Evolutionary conservation across 2,329 filamentous ascomycete species (phyloP), one percentile per base, ranked within the genome.

Genomic region (Colletotrichum magnum): DNA sequence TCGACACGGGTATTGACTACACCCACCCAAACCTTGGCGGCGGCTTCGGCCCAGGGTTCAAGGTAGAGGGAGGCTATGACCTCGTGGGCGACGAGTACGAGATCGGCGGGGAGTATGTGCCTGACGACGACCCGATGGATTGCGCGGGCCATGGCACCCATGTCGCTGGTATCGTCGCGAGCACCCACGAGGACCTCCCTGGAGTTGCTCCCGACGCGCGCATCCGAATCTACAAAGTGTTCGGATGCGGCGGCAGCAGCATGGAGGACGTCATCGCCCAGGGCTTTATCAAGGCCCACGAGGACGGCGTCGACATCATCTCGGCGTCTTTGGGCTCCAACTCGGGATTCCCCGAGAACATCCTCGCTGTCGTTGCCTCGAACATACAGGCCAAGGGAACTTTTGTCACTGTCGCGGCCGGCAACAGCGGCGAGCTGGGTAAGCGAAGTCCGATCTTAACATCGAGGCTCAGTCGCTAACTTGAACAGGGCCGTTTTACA

Each of bases 21-120:
- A 79, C 74, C 6, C 85, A 86, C 64, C 84, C 85, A 5, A 82
- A 84, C 16, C 80, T 88, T 1, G 86, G 86, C 13, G 85, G 85
- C 5, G 84, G 85, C 57, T 88, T 87, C 71, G 86, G 86, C 2
- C 71, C 79, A 12, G 85, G 84, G 0, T 86, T 80, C 72, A 78
- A 86, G 47, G 80, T 88, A 13, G 77, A 79, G 15, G 80, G 79
- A 61, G 86, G 86, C 41, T 73, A 72, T 24, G 72, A 71, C 39
- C 57, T 59, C n/a, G 57, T 59, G 0, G 57, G 57, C 5, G 57
- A 59, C 10, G 28, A 39, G 6, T 59, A 59, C 18, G 28, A 58
- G 6, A 75, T 75, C 39, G 81, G 80, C 68, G 78, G 73, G 0
- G 57, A 68, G 21, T 74, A 73, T n/a, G 47, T 64, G 2, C 82